Evolutionary conservation across 2,329 filamentous ascomycete genomes (phyloP), one percentile per base, ranked within the genome.

Genomic region (Massarina eburnea): DNA sequence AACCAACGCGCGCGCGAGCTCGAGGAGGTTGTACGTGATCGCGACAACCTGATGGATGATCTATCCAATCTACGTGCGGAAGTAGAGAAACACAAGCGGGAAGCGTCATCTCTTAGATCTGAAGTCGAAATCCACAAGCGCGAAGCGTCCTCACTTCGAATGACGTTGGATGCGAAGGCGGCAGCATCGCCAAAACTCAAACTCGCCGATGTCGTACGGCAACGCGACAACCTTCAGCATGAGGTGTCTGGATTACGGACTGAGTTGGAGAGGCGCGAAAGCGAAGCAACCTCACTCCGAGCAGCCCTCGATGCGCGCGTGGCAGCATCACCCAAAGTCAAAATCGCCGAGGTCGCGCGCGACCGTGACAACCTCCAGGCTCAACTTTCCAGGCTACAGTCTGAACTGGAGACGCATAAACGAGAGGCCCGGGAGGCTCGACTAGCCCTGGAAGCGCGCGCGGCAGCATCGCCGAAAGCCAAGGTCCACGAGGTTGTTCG

Each of bases 401-500:
- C 12, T 4, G 27, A 30, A 14, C n/a, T 30, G 27, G 27, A 30
- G 12, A 14, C 27, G 9, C 27, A 30, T 14, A 30, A 4, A 4
- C 27, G 12, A 14, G 12, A 30, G 12, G 27, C 27, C 12, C 27
- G 27, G 5, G 27, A 30, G n/a, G 27, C 27, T 14, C 27, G 27
- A 14, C 12, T 14, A 14, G 27, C 27, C 27, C 27, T 30, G 5
- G 27, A 30, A 14, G 27, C 27, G 27, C 27, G 27, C 6, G n/a
- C 27, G 7, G 9, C 12, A 30, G 27, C 27, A 30, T 30, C 27
- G 27, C 27, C 27, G 27, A 30, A 30, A 30, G 12, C n/a, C 40
- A 65, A 66, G 2, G 49, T 69, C 8, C 64, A 68, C 41, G 66
- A 55, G 35, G 46, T 67, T n/a, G 64, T 61, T 15, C 63, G 64